A percentile compares a stretch with the other conserved stretches of the same genome.
Evolutionary conservation across 257 asterid species (phyloP).

Genomic region (Solanum gandarillasii): DNA sequence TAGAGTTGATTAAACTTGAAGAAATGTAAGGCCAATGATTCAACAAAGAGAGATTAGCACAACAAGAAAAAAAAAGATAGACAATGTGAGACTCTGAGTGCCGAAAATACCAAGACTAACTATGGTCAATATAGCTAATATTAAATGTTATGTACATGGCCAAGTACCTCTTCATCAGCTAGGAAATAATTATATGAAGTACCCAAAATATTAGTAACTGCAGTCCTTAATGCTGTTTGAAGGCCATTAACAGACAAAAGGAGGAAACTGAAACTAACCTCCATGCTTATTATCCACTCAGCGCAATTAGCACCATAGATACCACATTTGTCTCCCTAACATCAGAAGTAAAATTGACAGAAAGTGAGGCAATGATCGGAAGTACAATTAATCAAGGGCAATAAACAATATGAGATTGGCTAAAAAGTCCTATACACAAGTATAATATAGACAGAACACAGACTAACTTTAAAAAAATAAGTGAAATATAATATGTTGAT

Average conservation of each 20-base stretch:
- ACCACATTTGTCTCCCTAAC: conserved; percentile 92
- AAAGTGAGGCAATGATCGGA: conserved; percentile 6
- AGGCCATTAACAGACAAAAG: background rate
- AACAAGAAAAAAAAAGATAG: background rate
- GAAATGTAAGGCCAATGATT: background rate
- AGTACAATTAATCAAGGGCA: background rate
- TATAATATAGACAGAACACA: background rate
- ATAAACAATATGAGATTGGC: background rate
- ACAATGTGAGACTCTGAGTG: background rate
- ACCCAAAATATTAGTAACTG: background rate
- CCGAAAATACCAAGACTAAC: background rate
- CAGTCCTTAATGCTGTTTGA: background rate
- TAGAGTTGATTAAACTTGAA: background rate
- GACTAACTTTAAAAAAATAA: background rate
- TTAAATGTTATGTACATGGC: background rate
- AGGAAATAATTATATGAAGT: background rate
- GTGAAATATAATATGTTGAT: background rate
- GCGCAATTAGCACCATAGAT: conserved; percentile 84
- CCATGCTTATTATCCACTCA: conserved; percentile 97
- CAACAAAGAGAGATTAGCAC: background rate
- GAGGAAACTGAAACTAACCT: conserved; percentile 31
- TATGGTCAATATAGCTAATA: background rate
- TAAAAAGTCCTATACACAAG: background rate
- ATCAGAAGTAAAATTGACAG: conserved; percentile 7
- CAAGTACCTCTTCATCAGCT: background rate